Evolutionary conservation across 2,329 filamentous ascomycete genomes (phyloP), one percentile per base, ranked within the genome.

Genomic region (Chrysosporium queenslandicum): DNA sequence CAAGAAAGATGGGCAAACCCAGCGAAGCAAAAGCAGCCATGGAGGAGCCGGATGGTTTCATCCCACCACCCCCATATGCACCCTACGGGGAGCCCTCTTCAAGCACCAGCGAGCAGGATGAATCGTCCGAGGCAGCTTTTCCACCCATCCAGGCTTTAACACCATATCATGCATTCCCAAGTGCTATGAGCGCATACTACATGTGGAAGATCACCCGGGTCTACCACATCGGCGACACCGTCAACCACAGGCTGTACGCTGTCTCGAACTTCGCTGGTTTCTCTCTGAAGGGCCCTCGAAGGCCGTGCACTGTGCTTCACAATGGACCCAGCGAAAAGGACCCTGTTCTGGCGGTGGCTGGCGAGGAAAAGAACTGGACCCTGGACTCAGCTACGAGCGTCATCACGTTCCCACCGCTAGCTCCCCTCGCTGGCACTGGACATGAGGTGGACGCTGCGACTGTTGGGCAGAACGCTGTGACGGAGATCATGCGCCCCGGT

Each of bases 161-260:
- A 14, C 46, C 25, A 4, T 39, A 49, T 20, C 46, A 40, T 14
- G n/a, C 25, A 11, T 49, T 49, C 30, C 46, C 46, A 3, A 8
- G 21, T 16, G 34, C 11, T 7, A n/a, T 49, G 34, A 49, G 21
- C 21, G 46, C 34, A 40, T 49, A 49, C 21, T 49, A 39, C 21
- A 32, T 40, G 21, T 39, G 32, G 46, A 49, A 49, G 7, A 27
- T 49, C 34, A 49, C 46, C 12, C 46, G 46, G 12, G 36, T 30
- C 21, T 49, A 27, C 32, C 46, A 49, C 23, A 32, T 49, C 5
- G 46, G 46, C 36, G 23, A 39, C n/a, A 40, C 21, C 4, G 11
- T 14, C 21, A 49, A 49, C 23, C 46, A 49, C 34, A 49, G 27
- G 6, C 32, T 49, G 14, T 49, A 39, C 34, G 18, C 46, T n/a